phyloP scores from a whole-genome alignment of 495 filamentous ascomycete species.

The Penicillium simplicissimum region DNA sequence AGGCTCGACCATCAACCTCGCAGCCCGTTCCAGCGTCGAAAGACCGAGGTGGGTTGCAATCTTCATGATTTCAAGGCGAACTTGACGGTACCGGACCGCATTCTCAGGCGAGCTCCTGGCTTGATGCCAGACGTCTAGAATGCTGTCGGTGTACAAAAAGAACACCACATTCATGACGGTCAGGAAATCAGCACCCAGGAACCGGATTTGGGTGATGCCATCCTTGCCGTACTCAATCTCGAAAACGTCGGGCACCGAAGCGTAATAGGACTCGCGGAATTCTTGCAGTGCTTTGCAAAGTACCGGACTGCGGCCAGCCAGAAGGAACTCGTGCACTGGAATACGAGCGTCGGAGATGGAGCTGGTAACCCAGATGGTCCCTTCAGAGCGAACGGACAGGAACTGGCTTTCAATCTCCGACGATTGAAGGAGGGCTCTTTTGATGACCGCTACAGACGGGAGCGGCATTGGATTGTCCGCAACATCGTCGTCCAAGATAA shows the following conservation, averaged over 20 bases:
- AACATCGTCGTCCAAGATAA: constrained; percentile 21
- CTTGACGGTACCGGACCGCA: constrained; percentile 69
- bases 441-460: constrained; percentile 33
- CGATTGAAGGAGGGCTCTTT: constrained; percentile 51
- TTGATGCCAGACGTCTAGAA: constrained; percentile 83
- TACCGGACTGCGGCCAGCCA: constrained; percentile 69
- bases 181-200: constrained; percentile 70
- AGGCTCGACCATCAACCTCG: constrained; percentile 68
- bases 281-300: constrained; percentile 62
- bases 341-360: constrained; percentile 64
- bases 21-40: constrained; percentile 67
- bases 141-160: constrained; percentile 77
- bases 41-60: constrained; percentile 67
- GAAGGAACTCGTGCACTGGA: constrained; percentile 80
- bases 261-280: constrained; percentile 46
- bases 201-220: constrained; percentile 53
- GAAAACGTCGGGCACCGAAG: constrained; percentile 57
- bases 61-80: constrained; percentile 82
- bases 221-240: constrained; percentile 54
- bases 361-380: constrained; percentile 54
- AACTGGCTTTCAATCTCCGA: constrained; percentile 59
- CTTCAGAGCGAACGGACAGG: constrained; percentile 28
- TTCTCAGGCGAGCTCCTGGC: constrained; percentile 61
- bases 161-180: constrained; percentile 75
- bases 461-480: constrained; percentile 11